Evolutionary conservation across 2,329 filamentous ascomycete species (phyloP), one percentile per base, ranked within the genome.

Genomic region (Colletotrichum acutatum): DNA sequence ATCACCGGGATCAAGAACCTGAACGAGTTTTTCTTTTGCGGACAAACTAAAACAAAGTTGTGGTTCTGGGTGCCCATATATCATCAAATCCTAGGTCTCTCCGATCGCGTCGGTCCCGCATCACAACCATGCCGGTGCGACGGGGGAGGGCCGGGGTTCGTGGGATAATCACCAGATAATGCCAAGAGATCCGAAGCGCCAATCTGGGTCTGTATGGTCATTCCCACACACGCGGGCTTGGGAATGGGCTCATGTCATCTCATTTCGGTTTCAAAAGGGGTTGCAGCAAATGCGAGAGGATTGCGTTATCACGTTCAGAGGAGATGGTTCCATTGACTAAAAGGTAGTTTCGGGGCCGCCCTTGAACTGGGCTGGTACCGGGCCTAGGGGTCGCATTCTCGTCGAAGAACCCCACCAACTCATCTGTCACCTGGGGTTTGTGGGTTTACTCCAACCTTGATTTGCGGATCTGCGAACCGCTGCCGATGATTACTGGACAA

Each of bases 171-270:
- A 24, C 52, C 22, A 54, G 7, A 54, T 54, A 28, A 28, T 16
- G 62, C 62, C 61, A 54, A 64, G 49, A 14, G 19, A 65, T 59
- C 32, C 42, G 71, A 72, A 66, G 71, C 71, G 71, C 60, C 59
- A 66, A 60, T 61, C 71, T 72, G 66, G 65, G 69, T 37, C 60
- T 4, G 32, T 65, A 69, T 32, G 59, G 26, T 34, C 66, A 64
- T 60, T 26, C 24, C n/a, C 65, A 69, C n/a, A 56, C 42, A 34
- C 34, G 60, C 37, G 49, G 71, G 71, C 60, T 72, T 70, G 66
- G 66, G 56, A 72, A 72, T 72, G 66, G 66, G 71, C 61, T 72
- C 71, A 72, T 70, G 34, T 65, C 56, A 72, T 70, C 59, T 72
- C 71, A 70, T 72, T 70, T 70, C 61, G 71, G 65, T 63, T 72